These are phyloP conservation scores for Brettanomyces naardenensis DNA, from an alignment of 805 yeast genomes.

Conservation along the genomic window DNA sequence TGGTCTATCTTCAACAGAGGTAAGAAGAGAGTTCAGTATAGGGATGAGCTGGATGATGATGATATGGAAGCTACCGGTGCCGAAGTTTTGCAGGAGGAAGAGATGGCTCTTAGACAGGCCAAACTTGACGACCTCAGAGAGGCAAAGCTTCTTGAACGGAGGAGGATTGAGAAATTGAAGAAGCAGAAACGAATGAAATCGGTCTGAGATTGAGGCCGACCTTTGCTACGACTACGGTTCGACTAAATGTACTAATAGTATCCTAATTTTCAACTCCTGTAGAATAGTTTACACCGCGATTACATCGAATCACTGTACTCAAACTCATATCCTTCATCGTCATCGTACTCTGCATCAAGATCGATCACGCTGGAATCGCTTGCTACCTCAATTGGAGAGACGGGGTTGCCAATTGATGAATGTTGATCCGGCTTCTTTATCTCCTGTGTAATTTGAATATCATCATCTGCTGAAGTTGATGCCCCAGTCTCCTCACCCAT, in stretches of 20 bases:
- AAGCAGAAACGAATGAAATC: slow-evolving; percentile 10
- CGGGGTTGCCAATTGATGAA: too few relatives aligned
- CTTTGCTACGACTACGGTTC: too few relatives aligned
- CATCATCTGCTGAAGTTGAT: neutral
- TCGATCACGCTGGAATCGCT: slow-evolving; percentile 2
- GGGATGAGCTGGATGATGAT: slow-evolving; percentile 42
- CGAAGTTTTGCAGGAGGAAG: slow-evolving; percentile 81
- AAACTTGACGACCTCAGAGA: slow-evolving; percentile 71
- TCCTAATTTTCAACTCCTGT: neutral
- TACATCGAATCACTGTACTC: slow-evolving; percentile 32
- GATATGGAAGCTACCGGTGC: slow-evolving; percentile 96
- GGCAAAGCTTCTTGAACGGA: slow-evolving; percentile 46
- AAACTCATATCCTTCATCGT: slow-evolving; percentile 35
- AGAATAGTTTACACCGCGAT: neutral
- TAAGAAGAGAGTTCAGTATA: slow-evolving; percentile 37
- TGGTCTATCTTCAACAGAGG: slow-evolving; percentile 80
- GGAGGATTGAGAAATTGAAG: slow-evolving; percentile 36
- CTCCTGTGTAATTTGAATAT: neutral
- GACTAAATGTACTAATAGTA: too few relatives aligned
- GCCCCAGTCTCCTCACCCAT: neutral
- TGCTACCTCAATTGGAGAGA: neutral
- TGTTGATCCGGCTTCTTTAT: too few relatives aligned
- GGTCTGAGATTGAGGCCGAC: too few relatives aligned
- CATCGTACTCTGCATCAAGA: slow-evolving; percentile 5
- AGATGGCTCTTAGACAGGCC: slow-evolving; percentile 57